Evolutionary conservation across 306 rosid species (phyloP).

Genomic region (Rosa lucieae): DNA sequence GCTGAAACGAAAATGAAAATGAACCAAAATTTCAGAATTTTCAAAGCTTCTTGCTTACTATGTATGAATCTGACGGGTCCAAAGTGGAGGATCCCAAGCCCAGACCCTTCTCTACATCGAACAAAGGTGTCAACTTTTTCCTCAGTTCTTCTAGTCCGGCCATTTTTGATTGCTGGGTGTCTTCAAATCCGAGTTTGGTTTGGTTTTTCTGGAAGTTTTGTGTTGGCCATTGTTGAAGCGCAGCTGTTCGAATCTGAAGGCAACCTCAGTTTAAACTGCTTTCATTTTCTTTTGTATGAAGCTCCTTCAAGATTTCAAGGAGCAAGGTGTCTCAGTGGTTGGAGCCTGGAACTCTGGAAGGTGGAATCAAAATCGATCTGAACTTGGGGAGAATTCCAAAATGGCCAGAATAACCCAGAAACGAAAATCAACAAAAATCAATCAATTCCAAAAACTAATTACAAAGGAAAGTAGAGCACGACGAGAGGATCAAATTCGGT

Average conservation of each 20-base stretch:
- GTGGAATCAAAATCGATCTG: too few relatives aligned
- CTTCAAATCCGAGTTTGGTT: background rate
- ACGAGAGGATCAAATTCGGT: too few relatives aligned
- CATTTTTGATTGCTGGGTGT: conserved; percentile 34
- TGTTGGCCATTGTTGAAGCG: background rate
- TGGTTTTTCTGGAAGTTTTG: background rate
- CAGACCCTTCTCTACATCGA: conserved; percentile 67
- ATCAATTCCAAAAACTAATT: too few relatives aligned
- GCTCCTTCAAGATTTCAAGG: background rate
- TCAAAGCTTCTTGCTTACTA: conserved; percentile 39
- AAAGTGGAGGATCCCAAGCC: conserved; percentile 57
- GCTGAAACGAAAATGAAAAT: background rate
- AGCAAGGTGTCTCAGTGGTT: too few relatives aligned
- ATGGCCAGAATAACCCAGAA: too few relatives aligned
- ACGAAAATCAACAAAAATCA: too few relatives aligned
- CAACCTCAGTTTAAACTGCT: background rate
- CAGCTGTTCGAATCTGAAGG: background rate
- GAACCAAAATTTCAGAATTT: background rate
- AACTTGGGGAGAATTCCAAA: too few relatives aligned
- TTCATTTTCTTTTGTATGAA: background rate
- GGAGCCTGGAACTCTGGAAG: too few relatives aligned
- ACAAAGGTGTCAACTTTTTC: conserved; percentile 77
- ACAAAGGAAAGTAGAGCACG: too few relatives aligned
- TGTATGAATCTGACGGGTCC: conserved; percentile 82
- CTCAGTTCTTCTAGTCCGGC: conserved; percentile 87